Base-by-base conservation (phyloP, 768 basidiomycete genomes). In the Tubosaeta sp. region DNA sequence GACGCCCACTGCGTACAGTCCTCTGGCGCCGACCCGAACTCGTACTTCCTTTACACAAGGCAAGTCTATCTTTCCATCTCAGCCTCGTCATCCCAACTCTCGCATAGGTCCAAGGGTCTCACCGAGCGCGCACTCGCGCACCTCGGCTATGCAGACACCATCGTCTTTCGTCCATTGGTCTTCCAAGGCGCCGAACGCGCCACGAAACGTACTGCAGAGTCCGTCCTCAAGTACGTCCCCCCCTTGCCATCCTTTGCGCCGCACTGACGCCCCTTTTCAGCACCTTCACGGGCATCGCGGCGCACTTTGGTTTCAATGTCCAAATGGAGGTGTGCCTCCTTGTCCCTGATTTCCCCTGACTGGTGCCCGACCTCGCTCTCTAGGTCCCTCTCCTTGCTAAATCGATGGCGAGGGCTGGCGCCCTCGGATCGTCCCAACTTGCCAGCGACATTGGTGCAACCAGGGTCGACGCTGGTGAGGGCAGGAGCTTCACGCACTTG, bases 51-150 rank as follows among this genome's bases (percentile, higher is more conserved):
- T 14, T 88, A 88, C 53, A 22, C 69, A 2, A 79, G 62, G 79
- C 80, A 37, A 42, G 68, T 11, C 34, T 8, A 39, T 6, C 27
- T 31, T 46, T 12, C 11, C 17, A 19, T 6, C 5, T 22, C 22
- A 9, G 12, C 8, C 13, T 31, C 8, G n/a, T 7, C 27, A 1
- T 38, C 25, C 43, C 44, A 13, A 6, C 42, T 51, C 14, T 0
- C 7, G 5, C 25, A 39, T 46, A 88, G 84, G 75, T 83, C 80
- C 59, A 90, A 91, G 67, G 90, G 86, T 14, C 68, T 82, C 29
- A 91, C 90, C 0, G 91, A 91, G 64, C 71, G 78, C 43, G 85
- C 71, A 0, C 73, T 92, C 17, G 84, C 87, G 0, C 68, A 67
- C 4, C 68, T 91, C 6, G 88, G 86, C 10, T 91, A 91, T 64